Evolutionary conservation across 1,139 yeast species (phyloP).

Genomic region (Debaryomyces fabryi): DNA sequence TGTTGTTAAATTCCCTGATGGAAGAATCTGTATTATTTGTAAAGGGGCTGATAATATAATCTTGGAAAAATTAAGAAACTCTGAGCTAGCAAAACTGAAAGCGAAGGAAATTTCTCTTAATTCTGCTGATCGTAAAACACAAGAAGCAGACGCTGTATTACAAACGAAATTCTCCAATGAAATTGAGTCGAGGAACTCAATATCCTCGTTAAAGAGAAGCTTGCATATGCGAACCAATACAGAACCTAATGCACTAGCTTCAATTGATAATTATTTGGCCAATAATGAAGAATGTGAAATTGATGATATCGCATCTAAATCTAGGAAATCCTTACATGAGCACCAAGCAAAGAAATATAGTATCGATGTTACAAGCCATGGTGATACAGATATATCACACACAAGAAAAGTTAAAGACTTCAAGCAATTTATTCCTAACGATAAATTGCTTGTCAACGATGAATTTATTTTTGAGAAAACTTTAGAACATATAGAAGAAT

Average conservation of each 20-base stretch:
- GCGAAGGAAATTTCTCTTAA: constrained; percentile 63
- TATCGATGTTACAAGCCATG: constrained; percentile 21
- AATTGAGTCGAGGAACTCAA: constrained; percentile 27
- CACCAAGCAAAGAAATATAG: constrained; percentile 64
- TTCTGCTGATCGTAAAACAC: constrained; percentile 65
- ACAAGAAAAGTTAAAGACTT: background rate
- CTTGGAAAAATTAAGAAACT: constrained; percentile 66
- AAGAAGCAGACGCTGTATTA: constrained; percentile 80
- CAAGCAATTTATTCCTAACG: constrained; percentile 53
- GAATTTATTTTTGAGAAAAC: constrained; percentile 82
- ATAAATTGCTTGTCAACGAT: constrained; percentile 68
- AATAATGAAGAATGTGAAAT: constrained; percentile 58
- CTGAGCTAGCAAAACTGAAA: constrained; percentile 61
- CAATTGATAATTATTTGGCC: constrained; percentile 61
- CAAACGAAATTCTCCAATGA: constrained; percentile 48
- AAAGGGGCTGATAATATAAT: constrained; percentile 98
- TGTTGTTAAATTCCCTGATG: constrained; percentile 78
- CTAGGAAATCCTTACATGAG: constrained; percentile 64
- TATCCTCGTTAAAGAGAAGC: constrained; percentile 37
- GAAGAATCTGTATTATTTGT: constrained; percentile 75
- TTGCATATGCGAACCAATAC: constrained; percentile 24
- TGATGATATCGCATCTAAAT: constrained; percentile 57
- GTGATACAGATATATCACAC: background rate
- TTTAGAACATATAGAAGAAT: constrained; percentile 86
- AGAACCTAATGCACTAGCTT: constrained; percentile 33